Evolutionary conservation across 2,329 filamentous ascomycete genomes (phyloP), one percentile per base, ranked within the genome.

Genomic region (Aureobasidium sp.): DNA sequence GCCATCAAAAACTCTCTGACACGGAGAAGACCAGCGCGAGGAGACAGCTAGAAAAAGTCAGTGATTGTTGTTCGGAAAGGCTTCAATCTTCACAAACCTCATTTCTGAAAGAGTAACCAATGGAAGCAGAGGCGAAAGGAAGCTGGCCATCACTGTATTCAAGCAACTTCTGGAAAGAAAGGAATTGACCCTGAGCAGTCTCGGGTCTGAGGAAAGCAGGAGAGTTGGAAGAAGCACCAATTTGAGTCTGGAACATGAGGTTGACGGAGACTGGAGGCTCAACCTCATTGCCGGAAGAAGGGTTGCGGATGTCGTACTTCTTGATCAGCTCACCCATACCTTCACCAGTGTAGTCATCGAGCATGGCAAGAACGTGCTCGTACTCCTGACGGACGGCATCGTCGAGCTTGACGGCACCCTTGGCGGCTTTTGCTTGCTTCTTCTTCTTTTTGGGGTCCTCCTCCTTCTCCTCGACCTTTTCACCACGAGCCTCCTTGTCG

Each of bases 1-100:
- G 91, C 93, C 93, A 98, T 97, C 63, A 96, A 74, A 74, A 98
- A 97, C 70, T 98, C 93, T 63, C 93, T 88, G 38, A 98, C 93
- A 62, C 93, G 86, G 55, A 98, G 74, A 35, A 98, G 83, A 72
- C 93, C 93, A 59, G 88, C 82, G 53, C 93, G 83, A 8, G 93
- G 93, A 0, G 93, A 96, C 62, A 98, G 96, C 53, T 50, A 7
- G 3, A 19, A 21, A 5, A 5, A 6, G 19, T 50, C 8, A 50
- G 47, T 24, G 24, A 3, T 12, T 40, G 12, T n/a, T n/a, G 4
- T 1, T 24, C 5, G 5, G n/a, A 37, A 7, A 27, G 4, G 6
- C 4, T 2, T 16, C 2, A 14, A 5, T 11, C 2, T 8, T 68
- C 5, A 24, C 47, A 6, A 29, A 40, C 47, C 47, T 98, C 93